Evolutionary conservation across 768 basidiomycete species (phyloP).

Genomic region (Heimioporus sp.): DNA sequence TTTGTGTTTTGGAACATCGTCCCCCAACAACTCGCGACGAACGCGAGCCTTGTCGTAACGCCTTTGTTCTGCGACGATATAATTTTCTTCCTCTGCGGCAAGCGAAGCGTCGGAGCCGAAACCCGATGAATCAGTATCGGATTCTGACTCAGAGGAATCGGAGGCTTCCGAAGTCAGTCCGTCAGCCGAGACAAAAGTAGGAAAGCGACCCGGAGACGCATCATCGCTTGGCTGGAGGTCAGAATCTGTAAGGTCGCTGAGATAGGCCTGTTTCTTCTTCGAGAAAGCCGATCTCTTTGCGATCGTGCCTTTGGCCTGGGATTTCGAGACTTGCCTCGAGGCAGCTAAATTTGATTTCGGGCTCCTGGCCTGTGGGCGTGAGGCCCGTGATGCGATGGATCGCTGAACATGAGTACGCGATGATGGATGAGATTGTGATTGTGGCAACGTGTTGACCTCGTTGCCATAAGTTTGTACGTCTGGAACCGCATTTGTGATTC

Average conservation of each 20-base stretch:
- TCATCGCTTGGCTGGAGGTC: slow-evolving; percentile 36
- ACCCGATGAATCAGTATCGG: slow-evolving; percentile 32
- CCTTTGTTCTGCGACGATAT: slow-evolving; percentile 47
- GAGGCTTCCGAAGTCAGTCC: slow-evolving; percentile 49
- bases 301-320: slow-evolving; percentile 38
- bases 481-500: slow-evolving; percentile 12
- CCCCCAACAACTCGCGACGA: slow-evolving; percentile 58
- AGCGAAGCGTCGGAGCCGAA: slow-evolving; percentile 56
- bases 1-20: slow-evolving; percentile 43
- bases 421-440: slow-evolving; percentile 36
- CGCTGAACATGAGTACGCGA: slow-evolving; percentile 21
- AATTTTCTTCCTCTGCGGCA: slow-evolving; percentile 61
- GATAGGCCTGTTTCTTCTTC: slow-evolving; percentile 15
- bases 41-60: slow-evolving; percentile 52
- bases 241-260: slow-evolving; percentile 21
- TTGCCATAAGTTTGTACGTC: slow-evolving; percentile 27
- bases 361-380: slow-evolving; percentile 22
- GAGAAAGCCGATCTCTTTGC: slow-evolving; percentile 20
- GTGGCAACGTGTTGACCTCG: slow-evolving; percentile 34
- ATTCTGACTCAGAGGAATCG: slow-evolving; percentile 43
- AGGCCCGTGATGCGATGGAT: slow-evolving; percentile 21
- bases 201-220: slow-evolving; percentile 43
- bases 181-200: slow-evolving; percentile 69
- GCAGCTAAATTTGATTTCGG: slow-evolving; percentile 30
- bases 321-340: slow-evolving; percentile 37